Percentiles rank a stretch among this genome's conserved stretches.
Evolutionary conservation across 2,329 filamentous ascomycete genomes (phyloP).

Genomic region (Ophiostoma piceae): DNA sequence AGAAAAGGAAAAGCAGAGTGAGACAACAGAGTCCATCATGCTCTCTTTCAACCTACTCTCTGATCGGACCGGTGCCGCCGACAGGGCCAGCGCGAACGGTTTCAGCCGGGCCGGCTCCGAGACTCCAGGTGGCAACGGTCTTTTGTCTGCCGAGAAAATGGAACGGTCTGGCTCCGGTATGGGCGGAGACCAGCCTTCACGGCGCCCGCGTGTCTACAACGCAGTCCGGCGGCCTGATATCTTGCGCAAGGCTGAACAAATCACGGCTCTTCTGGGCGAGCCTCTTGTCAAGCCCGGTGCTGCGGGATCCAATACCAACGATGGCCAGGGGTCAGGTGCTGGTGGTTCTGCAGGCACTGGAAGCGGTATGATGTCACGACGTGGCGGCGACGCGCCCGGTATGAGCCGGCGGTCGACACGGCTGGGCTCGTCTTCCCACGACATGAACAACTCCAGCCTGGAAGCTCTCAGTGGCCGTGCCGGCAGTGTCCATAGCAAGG

Average conservation of each 20-base stretch:
- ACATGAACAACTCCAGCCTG: constrained; percentile 35
- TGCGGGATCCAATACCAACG: constrained; percentile 26
- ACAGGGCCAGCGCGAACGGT: constrained; percentile 18
- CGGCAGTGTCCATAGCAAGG: constrained; percentile 34
- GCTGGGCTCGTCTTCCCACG: constrained; percentile 46
- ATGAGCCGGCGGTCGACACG: constrained; percentile 35
- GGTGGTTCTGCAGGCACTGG: constrained; percentile 5
- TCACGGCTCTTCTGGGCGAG: constrained; percentile 48
- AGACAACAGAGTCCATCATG: constrained; percentile 28
- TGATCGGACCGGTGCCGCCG: constrained; percentile 14
- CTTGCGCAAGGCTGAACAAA: constrained; percentile 57
- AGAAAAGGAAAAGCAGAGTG: constrained; percentile 24
- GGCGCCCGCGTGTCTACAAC: constrained; percentile 37
- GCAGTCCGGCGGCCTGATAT: constrained; percentile 54
- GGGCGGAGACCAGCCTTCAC: constrained; percentile 33
- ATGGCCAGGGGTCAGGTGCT: constrained; percentile 6
- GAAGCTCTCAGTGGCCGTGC: constrained; percentile 19
- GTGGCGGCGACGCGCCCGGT: constrained; percentile 16
- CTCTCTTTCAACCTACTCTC: constrained; percentile 26
- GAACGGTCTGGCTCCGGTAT: constrained; percentile 37
- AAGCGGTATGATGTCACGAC: constrained; percentile 14
- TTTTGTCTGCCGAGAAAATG: constrained; percentile 32
- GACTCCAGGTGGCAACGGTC: constrained; percentile 23
- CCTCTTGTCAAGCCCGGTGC: constrained; percentile 38
- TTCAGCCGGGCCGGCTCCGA: constrained; percentile 28